phyloP scores from a whole-genome alignment of 2,329 filamentous ascomycete species.

The Metarhizium rileyi region DNA sequence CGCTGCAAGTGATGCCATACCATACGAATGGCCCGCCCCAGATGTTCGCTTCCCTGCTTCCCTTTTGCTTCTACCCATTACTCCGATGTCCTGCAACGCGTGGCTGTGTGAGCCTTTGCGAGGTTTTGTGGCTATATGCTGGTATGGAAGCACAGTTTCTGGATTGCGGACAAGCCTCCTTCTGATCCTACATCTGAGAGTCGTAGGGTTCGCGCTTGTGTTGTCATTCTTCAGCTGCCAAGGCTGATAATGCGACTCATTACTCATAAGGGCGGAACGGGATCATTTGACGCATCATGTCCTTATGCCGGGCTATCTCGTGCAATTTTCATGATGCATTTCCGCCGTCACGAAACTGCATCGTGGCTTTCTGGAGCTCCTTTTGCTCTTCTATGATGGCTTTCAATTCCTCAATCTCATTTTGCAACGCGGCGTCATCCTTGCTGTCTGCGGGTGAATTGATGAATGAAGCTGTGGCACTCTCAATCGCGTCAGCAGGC shows the following conservation, averaged over 20 bases:
- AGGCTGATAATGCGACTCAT: too few relatives aligned
- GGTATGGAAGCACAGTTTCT: neutral
- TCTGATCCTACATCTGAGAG: neutral
- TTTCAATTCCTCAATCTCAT: conserved; percentile 35
- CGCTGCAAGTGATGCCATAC: neutral
- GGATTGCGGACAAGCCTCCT: neutral
- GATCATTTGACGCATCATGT: neutral
- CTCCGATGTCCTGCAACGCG: neutral
- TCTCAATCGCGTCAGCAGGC: conserved; percentile 33
- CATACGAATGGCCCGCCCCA: neutral
- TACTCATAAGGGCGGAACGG: neutral
- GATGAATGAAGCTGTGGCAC: conserved; percentile 14
- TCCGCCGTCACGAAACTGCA: conserved; percentile 3
- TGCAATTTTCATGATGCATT: conserved; percentile 3
- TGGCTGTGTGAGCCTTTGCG: neutral
- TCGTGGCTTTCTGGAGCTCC: conserved; percentile 14
- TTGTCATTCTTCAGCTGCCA: too few relatives aligned
- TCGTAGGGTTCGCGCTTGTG: neutral
- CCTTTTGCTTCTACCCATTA: neutral
- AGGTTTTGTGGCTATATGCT: neutral
- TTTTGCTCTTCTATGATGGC: conserved; percentile 35
- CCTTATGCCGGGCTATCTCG: neutral
- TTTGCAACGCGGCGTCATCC: conserved; percentile 15
- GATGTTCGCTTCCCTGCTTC: neutral
- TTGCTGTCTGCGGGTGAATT: neutral